Evolutionary conservation across 2,329 filamentous ascomycete genomes (phyloP).

Genomic region (Aspergillus puulaauensis): DNA sequence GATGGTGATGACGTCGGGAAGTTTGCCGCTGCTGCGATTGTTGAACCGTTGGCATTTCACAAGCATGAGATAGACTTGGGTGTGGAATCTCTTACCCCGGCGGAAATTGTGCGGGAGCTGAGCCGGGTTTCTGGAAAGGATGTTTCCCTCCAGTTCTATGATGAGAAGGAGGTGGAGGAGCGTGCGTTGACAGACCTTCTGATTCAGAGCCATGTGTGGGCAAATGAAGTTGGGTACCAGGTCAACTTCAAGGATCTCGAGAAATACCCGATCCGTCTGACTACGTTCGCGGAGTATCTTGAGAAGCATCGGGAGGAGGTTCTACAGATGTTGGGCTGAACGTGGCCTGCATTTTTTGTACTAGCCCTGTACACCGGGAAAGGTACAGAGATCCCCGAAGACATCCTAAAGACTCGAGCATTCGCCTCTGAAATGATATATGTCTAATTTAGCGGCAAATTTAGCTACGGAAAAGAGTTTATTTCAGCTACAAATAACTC

Average conservation of each 20-base stretch:
- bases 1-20: too few relatives aligned
- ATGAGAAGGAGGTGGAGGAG: background rate
- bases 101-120: constrained; percentile 1
- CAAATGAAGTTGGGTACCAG: constrained; percentile 9
- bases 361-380: too few relatives aligned
- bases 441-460: too few relatives aligned
- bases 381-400: too few relatives aligned
- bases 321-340: background rate
- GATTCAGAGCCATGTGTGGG: constrained; percentile 3
- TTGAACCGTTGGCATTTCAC: background rate
- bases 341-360: background rate
- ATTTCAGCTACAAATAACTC: too few relatives aligned
- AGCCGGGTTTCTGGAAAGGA: background rate
- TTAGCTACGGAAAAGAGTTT: too few relatives aligned
- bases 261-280: background rate
- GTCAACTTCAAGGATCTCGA: background rate
- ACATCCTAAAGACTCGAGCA: too few relatives aligned
- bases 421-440: too few relatives aligned
- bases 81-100: background rate
- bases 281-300: background rate
- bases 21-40: background rate
- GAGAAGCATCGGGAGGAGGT: constrained; percentile 1
- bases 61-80: constrained; percentile 1
- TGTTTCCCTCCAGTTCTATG: background rate
- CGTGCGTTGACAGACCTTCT: background rate